Evolutionary conservation across 1,284 basidiomycete genomes (phyloP), one percentile per base, ranked within the genome.

Genomic region (Leccinum subfulvum): DNA sequence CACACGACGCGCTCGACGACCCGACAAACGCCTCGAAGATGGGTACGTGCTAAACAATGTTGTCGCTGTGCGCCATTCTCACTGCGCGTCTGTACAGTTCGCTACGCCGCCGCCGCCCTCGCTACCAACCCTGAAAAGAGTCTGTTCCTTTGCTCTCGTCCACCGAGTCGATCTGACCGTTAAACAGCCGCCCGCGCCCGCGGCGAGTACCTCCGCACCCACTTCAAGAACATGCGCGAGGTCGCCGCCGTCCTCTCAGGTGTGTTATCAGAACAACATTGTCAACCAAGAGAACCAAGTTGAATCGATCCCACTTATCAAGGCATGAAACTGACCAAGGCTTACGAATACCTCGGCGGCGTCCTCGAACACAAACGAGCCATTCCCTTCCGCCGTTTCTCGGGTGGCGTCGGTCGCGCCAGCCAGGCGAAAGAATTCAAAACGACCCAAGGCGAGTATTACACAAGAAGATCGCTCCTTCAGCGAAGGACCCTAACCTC

Each of bases 221-320:
- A 99, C 85, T 99, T 98, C 90, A 99, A 99, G 92, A 99, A 99
- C 89, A 98, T 98, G 89, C 92, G 96, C 73, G 95, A 95, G 81
- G 94, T 97, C 63, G 91, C 89, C 61, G 92, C 93, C 71, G 93
- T 91, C 69, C 83, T 96, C 68, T 87, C 88, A 70, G 93, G 94
- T 92, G 71, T 69, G 84, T 80, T 14, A 62, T 52, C 30, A 55
- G 37, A 58, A 0, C 4, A 49, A 3, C 37, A 39, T 18, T 0
- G 1, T 21, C 18, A 0, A 11, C 6, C 10, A 0, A 9, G 8
- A 52, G 59, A 47, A 37, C 54, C 35, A 23, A 69, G 26, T 21
- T 11, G 7, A 21, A 21, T 55, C 57, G 16, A 18, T 49, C 47
- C 37, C 37, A 39, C 37, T 39, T 39, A 39, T 39, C 13, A 39